These are phyloP conservation scores for Byssothecium circinans DNA, from an alignment of 2,329 filamentous ascomycete genomes.

Conservation along the genomic window DNA sequence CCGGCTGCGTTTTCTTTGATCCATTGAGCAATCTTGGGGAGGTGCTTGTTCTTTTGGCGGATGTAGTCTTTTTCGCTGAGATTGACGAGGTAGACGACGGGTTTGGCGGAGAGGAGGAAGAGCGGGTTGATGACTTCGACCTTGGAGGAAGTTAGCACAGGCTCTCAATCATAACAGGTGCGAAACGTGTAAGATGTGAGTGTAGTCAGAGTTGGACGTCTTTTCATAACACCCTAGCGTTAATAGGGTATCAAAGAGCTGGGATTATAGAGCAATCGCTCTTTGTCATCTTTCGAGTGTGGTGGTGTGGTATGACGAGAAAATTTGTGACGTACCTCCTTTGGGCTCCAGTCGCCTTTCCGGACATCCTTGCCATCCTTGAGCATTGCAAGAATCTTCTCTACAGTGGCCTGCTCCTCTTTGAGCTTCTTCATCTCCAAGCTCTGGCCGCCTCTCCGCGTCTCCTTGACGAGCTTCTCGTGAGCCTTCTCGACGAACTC, in stretches of 20 bases:
- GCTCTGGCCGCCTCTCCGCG: slow-evolving; percentile 87
- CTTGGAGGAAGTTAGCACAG: slow-evolving; percentile 54
- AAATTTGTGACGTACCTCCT: slow-evolving; percentile 74
- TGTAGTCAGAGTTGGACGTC: slow-evolving; percentile 70
- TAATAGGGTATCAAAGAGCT: slow-evolving; percentile 96
- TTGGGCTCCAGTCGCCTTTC: slow-evolving; percentile 84
- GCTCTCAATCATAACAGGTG: slow-evolving; percentile 2
- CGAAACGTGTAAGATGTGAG: slow-evolving; percentile 4
- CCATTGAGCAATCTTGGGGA: slow-evolving; percentile 92
- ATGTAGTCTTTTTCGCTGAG: slow-evolving; percentile 96
- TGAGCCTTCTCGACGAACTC: slow-evolving; percentile 97
- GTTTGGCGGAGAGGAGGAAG: slow-evolving; percentile 92
- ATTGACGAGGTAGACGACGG: slow-evolving; percentile 96
- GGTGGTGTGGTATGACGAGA: slow-evolving; percentile 6
- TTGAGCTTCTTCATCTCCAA: slow-evolving; percentile 97
- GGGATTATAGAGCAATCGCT: slow-evolving; percentile 96
- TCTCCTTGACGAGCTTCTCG: slow-evolving; percentile 91
- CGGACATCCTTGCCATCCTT: slow-evolving; percentile 91
- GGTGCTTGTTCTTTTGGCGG: slow-evolving; percentile 99
- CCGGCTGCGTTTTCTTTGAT: slow-evolving; percentile 86
- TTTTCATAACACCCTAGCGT: slow-evolving; percentile 88
- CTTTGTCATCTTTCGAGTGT: slow-evolving; percentile 90
- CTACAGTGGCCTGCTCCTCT: slow-evolving; percentile 90
- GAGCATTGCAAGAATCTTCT: slow-evolving; percentile 82
- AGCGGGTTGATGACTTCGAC: slow-evolving; percentile 97